Evolutionary conservation across 2,329 filamentous ascomycete genomes (phyloP).

Genomic region (Acrocalymma vagum): DNA sequence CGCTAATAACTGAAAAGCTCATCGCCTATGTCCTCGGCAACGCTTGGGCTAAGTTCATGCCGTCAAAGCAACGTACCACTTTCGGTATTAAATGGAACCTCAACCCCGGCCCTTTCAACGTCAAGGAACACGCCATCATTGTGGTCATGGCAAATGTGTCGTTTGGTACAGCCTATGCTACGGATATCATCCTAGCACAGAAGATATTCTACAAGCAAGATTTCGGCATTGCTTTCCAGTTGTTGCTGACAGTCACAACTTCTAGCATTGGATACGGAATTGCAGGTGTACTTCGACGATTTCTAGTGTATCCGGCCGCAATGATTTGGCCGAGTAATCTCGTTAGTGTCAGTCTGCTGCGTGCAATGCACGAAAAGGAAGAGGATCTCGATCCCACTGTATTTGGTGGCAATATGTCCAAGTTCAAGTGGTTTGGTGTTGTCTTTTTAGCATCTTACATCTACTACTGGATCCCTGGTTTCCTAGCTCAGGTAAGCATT

Average conservation of each 20-base stretch:
- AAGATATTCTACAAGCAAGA: constrained; percentile 76
- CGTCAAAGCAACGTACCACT: constrained; percentile 60
- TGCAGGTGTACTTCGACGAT: constrained; percentile 27
- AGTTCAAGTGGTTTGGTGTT: constrained; percentile 32
- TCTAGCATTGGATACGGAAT: constrained; percentile 33
- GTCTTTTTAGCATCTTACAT: constrained; percentile 27
- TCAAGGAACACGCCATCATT: constrained; percentile 69
- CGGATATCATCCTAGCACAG: constrained; percentile 77
- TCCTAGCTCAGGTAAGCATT: constrained; percentile 18
- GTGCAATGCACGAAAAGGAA: constrained; percentile 32
- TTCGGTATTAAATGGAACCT: constrained; percentile 65
- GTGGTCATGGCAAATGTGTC: constrained; percentile 71
- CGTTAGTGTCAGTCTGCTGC: constrained; percentile 28
- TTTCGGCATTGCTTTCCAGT: constrained; percentile 29
- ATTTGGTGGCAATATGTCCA: constrained; percentile 32
- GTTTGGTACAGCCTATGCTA: constrained; percentile 69
- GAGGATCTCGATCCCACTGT: constrained; percentile 25
- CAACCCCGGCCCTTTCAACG: constrained; percentile 67
- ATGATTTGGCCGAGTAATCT: constrained; percentile 36
- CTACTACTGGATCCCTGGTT: constrained; percentile 38
- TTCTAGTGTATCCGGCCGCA: constrained; percentile 31
- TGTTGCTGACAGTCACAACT: constrained; percentile 26
- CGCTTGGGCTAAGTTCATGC: constrained; percentile 64
- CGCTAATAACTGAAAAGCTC: constrained; percentile 35
- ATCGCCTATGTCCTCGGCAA: constrained; percentile 55